A percentile compares a stretch with the other conserved stretches of the same genome.
Evolutionary conservation across 371 early-diverging fungal species (phyloP).

Genomic region (Haplosporangium sp.): DNA sequence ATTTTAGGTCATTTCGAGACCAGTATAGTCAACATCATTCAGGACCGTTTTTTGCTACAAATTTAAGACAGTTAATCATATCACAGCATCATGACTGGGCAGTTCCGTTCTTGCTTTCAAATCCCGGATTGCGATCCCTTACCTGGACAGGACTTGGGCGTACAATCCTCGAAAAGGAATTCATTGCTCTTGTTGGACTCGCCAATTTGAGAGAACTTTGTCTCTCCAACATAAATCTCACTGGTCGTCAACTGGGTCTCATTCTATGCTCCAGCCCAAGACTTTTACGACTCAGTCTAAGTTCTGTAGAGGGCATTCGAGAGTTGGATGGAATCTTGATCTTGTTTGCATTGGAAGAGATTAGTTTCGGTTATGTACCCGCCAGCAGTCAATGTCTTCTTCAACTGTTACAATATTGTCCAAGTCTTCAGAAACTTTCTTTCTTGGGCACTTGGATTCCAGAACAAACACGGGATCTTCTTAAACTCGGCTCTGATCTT

Average conservation of each 20-base stretch:
- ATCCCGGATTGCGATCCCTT: conserved; percentile 11
- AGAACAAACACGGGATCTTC: conserved; percentile 18
- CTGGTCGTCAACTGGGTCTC: conserved; percentile 13
- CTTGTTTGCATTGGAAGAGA: conserved; percentile 24
- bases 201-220: conserved; percentile 20
- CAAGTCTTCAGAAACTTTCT: conserved; percentile 21
- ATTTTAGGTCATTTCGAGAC: conserved; percentile 27
- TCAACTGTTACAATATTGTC: conserved; percentile 20
- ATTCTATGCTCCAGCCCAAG: conserved; percentile 19
- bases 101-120: conserved; percentile 19
- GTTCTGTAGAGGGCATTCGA: conserved; percentile 22
- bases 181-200: conserved; percentile 10
- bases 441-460: conserved; percentile 36
- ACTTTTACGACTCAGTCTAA: conserved; percentile 20
- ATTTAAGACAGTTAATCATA: conserved; percentile 23
- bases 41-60: conserved; percentile 24
- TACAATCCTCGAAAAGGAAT: conserved; percentile 6
- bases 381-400: conserved; percentile 17
- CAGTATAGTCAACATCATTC: conserved; percentile 24
- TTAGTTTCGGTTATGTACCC: conserved; percentile 26
- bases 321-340: conserved; percentile 20
- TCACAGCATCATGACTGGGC: conserved; percentile 29
- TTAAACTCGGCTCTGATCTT: conserved; percentile 17
- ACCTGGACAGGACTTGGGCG: conserved; percentile 30
- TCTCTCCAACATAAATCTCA: conserved; percentile 29